Percentiles rank a stretch among this genome's conserved stretches.
phyloP scores from a whole-genome alignment of 352 stramenopile genomes.

The Globisporangium cystogenes region DNA sequence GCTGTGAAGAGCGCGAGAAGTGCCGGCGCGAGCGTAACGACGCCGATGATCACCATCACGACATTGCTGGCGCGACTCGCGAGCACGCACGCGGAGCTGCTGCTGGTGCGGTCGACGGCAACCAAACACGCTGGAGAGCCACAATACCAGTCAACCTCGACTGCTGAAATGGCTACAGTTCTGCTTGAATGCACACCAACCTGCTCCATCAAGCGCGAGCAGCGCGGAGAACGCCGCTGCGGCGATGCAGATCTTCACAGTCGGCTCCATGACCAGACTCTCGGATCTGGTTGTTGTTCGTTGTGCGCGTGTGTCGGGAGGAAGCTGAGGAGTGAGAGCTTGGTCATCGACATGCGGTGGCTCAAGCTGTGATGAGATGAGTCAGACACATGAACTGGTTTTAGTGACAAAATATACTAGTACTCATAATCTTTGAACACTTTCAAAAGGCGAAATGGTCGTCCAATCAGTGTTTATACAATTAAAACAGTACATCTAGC shows the following conservation, averaged over 20 bases:
- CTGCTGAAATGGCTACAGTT: neutral
- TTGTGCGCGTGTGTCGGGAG: neutral
- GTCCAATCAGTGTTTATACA: too few relatives aligned
- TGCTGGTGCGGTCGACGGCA: too few relatives aligned
- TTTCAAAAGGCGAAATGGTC: too few relatives aligned
- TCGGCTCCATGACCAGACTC: neutral
- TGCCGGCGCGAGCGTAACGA: conserved; percentile 38
- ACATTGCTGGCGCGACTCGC: conserved; percentile 34
- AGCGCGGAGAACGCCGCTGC: neutral
- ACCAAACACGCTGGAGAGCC: neutral
- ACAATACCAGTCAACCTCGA: neutral
- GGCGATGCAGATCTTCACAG: neutral
- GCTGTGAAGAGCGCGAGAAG: conserved; percentile 26
- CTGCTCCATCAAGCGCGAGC: neutral
- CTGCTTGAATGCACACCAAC: too few relatives aligned
- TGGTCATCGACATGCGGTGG: neutral
- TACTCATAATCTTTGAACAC: too few relatives aligned
- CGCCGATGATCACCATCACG: conserved; percentile 53
- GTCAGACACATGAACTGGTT: too few relatives aligned
- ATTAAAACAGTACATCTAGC: too few relatives aligned
- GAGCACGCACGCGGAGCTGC: conserved; percentile 23
- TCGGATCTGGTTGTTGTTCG: too few relatives aligned
- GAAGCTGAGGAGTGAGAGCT: conserved; percentile 1
- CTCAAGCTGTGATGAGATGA: neutral
- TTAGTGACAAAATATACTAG: too few relatives aligned